These are phyloP conservation scores for Wilcoxina mikolae DNA, from an alignment of 495 filamentous ascomycete genomes.

Conservation along the genomic window DNA sequence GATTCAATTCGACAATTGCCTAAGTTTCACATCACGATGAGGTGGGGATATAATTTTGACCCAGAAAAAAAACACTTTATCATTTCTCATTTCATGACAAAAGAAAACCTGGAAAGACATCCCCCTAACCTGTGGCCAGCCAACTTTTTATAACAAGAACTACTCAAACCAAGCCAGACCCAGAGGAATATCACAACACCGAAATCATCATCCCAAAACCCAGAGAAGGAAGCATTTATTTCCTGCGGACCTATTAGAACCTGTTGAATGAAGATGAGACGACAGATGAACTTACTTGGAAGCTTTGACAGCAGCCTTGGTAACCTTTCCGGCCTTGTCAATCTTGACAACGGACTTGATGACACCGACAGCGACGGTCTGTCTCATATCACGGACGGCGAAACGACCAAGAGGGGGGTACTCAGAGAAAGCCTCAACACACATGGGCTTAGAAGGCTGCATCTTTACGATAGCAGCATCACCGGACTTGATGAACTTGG, in stretches of 20 bases:
- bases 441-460: constrained; percentile 99
- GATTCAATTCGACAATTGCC: too few species aligned
- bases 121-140: constrained; percentile 19
- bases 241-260: constrained; percentile 11
- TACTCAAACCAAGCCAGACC: neutral
- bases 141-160: constrained; percentile 16
- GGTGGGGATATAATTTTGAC: constrained; percentile 3
- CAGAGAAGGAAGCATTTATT: constrained; percentile 17
- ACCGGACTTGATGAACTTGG: constrained; percentile 99
- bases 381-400: constrained; percentile 84
- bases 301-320: constrained; percentile 42
- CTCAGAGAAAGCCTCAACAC: constrained; percentile 98
- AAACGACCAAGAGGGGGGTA: constrained; percentile 98
- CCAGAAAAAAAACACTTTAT: constrained; percentile 5
- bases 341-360: constrained; percentile 77
- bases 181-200: constrained; percentile 3
- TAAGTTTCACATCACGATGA: too few species aligned
- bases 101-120: constrained; percentile 7
- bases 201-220: neutral
- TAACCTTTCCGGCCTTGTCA: constrained; percentile 58
- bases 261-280: neutral
- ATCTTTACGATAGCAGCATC: constrained; percentile 99
- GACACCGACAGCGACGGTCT: constrained; percentile 96
- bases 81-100: constrained; percentile 9
- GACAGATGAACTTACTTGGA: constrained; percentile 21